These are phyloP conservation scores for Hyphopichia wangnamkhiaoensis DNA, from an alignment of 1,139 yeast genomes.

Conservation along the genomic window DNA sequence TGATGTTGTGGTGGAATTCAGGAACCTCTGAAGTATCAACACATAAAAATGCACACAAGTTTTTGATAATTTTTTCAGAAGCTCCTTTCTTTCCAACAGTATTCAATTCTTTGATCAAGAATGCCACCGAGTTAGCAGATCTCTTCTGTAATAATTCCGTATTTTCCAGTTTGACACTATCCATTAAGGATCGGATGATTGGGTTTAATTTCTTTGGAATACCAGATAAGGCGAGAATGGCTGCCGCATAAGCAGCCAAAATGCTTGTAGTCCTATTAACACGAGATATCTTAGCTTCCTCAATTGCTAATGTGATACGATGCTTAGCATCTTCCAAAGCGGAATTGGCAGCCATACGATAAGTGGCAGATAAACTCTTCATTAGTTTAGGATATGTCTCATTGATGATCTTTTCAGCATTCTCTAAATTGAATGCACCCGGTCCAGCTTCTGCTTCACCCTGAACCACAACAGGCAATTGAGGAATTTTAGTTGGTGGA, in stretches of 20 bases:
- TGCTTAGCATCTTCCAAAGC: conserved; percentile 79
- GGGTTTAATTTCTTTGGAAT: conserved; percentile 89
- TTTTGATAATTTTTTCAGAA: conserved; percentile 85
- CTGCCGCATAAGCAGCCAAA: conserved; percentile 74
- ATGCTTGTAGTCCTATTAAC: conserved; percentile 62
- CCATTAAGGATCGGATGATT: conserved; percentile 88
- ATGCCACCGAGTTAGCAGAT: conserved; percentile 69
- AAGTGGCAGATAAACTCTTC: conserved; percentile 65
- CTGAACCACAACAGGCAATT: conserved; percentile 83
- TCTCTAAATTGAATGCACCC: conserved; percentile 80
- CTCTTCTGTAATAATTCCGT: conserved; percentile 65
- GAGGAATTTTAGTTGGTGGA: conserved; percentile 76
- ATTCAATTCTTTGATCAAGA: conserved; percentile 60
- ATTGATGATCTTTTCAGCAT: conserved; percentile 69
- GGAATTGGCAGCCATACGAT: conserved; percentile 70
- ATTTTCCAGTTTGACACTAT: conserved; percentile 80
- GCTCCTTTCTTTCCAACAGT: conserved; percentile 64
- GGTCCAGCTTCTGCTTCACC: conserved; percentile 97
- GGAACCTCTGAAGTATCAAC: conserved; percentile 97
- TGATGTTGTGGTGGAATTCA: conserved; percentile 73
- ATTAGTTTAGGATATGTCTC: conserved; percentile 69
- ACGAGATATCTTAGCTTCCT: conserved; percentile 63
- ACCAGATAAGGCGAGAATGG: conserved; percentile 60
- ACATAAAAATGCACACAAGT: conserved; percentile 89
- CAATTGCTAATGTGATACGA: conserved; percentile 64